Base-by-base conservation (phyloP, 148 eudicot genomes). In the Agrostemma githago region DNA sequence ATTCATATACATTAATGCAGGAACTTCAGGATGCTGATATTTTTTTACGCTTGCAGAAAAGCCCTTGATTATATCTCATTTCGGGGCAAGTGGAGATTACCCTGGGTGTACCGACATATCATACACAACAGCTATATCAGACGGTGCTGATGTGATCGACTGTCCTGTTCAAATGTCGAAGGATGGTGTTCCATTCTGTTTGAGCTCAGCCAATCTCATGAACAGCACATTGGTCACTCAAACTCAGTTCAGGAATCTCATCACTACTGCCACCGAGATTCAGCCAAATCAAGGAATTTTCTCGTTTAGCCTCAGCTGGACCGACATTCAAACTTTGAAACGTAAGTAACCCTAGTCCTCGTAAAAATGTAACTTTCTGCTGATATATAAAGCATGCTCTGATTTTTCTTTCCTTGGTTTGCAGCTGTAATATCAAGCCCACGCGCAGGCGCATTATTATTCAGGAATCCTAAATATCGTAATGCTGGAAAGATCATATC, bases 1-100 rank as follows among this genome's bases (percentile, higher is more conserved):
- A 57, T 8, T 12, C 4, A 38, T 11, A 26, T 17, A 11, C 1
- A 20, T 6, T 1, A n/a, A 0, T 21, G 20, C 20, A 3, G 38
- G 46, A 57, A 62, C 64, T 58, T 44, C 21, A 4, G 54, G 4
- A 20, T 66, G 73, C 73, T 48, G 8, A 26, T 15, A 44, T 54
- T 42, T 46, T 10, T 4, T 75, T 48, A 19, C 40, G 68, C 46
- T 75, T 85, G 71, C 88, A 92, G 99, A 74, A 64, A 80, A 46
- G 8, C 85, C 92, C 43, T 79, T 86, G 84, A 86, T 90, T 65
- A 88, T 92, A 77, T 82, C 97, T 65, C 77, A 85, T 34, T 74
- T 83, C 70, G 99, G 99, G 71, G 93, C 99, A 41, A 95, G 99
- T 79, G 99, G 97, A 11, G 86, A 88, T 80, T 92, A 77, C 77